These are phyloP conservation scores for Wickerhamomyces queroliae DNA, from an alignment of 805 yeast genomes.

Conservation along the genomic window DNA sequence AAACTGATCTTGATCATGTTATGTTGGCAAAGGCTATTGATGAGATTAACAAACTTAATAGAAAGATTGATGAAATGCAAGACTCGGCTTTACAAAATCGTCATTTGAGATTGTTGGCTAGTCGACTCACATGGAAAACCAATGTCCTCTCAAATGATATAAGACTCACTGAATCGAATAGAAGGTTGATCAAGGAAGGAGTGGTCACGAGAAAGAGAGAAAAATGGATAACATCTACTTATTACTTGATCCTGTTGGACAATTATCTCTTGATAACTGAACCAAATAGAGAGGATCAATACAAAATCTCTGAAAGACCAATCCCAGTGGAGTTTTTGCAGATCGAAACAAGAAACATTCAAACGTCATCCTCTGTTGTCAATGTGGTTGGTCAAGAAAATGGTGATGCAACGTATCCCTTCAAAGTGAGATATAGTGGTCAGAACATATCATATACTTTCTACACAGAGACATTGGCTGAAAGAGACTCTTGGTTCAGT, in stretches of 20 bases:
- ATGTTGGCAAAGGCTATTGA: constrained; percentile 47
- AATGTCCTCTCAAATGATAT: constrained; percentile 40
- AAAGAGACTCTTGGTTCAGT: constrained; percentile 53
- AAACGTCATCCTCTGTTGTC: constrained; percentile 1
- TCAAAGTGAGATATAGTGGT: constrained; percentile 55
- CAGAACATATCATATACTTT: constrained; percentile 50
- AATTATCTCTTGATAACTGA: constrained; percentile 67
- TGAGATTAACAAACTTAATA: constrained; percentile 48
- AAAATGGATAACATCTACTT: constrained; percentile 49
- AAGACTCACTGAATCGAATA: constrained; percentile 43
- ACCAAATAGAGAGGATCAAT: constrained; percentile 33
- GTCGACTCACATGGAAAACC: constrained; percentile 48
- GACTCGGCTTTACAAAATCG: constrained; percentile 55
- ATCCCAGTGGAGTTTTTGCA: constrained; percentile 55
- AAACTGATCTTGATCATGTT: constrained; percentile 44
- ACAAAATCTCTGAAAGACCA: constrained; percentile 49
- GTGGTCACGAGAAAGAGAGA: constrained; percentile 58
- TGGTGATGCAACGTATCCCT: constrained; percentile 26
- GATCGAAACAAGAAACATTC: constrained; percentile 38
- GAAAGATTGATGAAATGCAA: constrained; percentile 55
- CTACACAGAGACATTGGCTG: constrained; percentile 39
- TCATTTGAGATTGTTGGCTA: constrained; percentile 46
- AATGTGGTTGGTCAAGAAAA: constrained; percentile 3
- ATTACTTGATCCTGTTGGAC: constrained; percentile 56
- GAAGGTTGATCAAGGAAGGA: constrained; percentile 56